Conservation (phyloP, 352 stramenopile species). For the Phytophthora rubi region DNA sequence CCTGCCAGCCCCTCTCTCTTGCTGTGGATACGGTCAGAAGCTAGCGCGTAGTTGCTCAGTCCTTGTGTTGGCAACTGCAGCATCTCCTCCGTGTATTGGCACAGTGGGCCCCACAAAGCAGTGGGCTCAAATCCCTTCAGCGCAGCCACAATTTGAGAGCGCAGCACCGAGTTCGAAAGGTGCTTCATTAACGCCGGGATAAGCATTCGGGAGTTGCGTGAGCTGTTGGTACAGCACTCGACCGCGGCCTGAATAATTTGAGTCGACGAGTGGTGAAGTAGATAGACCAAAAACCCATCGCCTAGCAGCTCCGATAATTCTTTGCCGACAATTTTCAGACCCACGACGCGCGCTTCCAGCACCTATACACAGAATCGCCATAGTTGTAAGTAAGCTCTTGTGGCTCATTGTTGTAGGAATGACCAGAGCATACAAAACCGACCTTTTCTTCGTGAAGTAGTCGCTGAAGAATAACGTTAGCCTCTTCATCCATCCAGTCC, state of each 20-base stretch:
- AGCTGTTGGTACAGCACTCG: slow-evolving; percentile 81
- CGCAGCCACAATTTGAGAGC: slow-evolving; percentile 68
- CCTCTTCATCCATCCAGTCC: slow-evolving; percentile 89
- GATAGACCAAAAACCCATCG: slow-evolving; percentile 85
- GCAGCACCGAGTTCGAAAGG: slow-evolving; percentile 68
- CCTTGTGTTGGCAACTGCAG: slow-evolving; percentile 23
- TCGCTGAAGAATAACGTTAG: slow-evolving; percentile 79
- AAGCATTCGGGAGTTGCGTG: slow-evolving; percentile 81
- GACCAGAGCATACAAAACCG: neutral
- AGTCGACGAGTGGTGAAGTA: slow-evolving; percentile 75
- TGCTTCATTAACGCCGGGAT: slow-evolving; percentile 86
- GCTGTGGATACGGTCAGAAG: slow-evolving; percentile 38
- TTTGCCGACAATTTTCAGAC: slow-evolving; percentile 83
- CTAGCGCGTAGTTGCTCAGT: slow-evolving; percentile 20
- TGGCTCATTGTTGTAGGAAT: neutral
- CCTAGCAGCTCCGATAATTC: slow-evolving; percentile 82
- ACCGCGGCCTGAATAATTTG: slow-evolving; percentile 82
- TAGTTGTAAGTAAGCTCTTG: neutral
- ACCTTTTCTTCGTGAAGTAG: slow-evolving; percentile 84
- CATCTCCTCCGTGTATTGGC: slow-evolving; percentile 66
- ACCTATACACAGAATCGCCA: slow-evolving; percentile 34
- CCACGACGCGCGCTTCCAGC: slow-evolving; percentile 74
- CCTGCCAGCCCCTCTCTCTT: slow-evolving; percentile 65
- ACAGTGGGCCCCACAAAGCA: slow-evolving; percentile 72
- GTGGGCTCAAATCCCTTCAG: slow-evolving; percentile 74